Percentiles rank a stretch among this genome's conserved stretches.
These are phyloP conservation scores for Cyclotella cryptica DNA, from an alignment of 108 stramenopile species.

Conservation along the genomic window DNA sequence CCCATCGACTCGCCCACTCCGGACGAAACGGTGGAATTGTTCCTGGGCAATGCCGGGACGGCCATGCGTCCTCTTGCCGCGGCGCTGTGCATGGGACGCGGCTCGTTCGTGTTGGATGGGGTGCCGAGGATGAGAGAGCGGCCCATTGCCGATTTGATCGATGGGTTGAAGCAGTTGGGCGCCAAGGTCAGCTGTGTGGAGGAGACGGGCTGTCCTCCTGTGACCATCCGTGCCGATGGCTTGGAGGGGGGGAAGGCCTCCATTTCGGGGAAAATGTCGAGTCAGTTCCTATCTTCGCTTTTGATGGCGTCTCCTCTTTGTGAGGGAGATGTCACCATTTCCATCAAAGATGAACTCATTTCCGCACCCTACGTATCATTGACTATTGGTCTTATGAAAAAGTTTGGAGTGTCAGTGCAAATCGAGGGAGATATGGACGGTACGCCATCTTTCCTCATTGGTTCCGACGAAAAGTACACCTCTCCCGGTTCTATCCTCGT, in stretches of 20 bases:
- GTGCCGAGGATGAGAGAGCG: constrained; percentile 96
- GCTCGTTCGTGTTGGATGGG: constrained; percentile 94
- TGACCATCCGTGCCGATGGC: constrained; percentile 81
- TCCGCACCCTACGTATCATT: constrained; percentile 96
- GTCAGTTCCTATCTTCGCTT: constrained; percentile 93
- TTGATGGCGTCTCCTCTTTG: constrained; percentile 94
- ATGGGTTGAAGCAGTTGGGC: constrained; percentile 92
- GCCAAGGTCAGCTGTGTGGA: constrained; percentile 91
- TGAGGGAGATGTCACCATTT: constrained; percentile 82
- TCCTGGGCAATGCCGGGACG: constrained; percentile 95
- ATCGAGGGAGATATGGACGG: constrained; percentile 81
- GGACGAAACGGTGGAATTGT: constrained; percentile 76
- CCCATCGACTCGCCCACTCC: constrained; percentile 80
- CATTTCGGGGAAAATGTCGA: constrained; percentile 97
- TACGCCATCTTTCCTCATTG: constrained; percentile 76
- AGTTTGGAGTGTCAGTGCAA: constrained; percentile 87
- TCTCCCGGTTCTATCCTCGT: constrained; percentile 83
- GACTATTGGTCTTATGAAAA: constrained; percentile 96
- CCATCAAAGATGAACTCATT: constrained; percentile 95
- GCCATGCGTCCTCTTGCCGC: constrained; percentile 97
- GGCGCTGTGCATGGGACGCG: constrained; percentile 89
- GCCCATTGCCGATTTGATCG: constrained; percentile 94
- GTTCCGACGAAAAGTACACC: constrained; percentile 70
- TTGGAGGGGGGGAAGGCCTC: constrained; percentile 72
- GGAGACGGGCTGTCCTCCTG: constrained; percentile 94